Percentiles rank a stretch among this genome's conserved stretches.
Conservation (phyloP, 306 rosid genomes). For the Clitoria ternatea region DNA sequence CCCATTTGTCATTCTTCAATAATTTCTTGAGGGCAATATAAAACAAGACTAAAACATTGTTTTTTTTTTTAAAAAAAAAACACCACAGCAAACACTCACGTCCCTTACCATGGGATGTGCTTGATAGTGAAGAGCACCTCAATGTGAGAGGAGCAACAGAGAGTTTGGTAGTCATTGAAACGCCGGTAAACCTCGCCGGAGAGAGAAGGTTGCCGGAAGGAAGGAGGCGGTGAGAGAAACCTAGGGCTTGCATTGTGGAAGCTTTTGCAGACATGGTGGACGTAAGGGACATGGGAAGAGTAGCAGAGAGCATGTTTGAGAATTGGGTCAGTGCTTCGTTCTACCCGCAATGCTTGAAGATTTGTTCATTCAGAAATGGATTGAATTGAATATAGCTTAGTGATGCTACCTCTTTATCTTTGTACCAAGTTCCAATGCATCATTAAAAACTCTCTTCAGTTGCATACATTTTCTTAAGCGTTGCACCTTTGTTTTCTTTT, state of each 20-base stretch:
- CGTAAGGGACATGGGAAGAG: neutral
- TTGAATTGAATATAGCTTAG: no score
- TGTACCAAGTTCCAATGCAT: neutral
- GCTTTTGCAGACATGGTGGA: neutral
- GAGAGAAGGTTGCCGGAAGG: conserved; percentile 21
- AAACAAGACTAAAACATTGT: neutral
- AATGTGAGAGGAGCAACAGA: conserved; percentile 17
- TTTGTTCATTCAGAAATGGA: neutral
- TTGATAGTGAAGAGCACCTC: conserved; percentile 36
- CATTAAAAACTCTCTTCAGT: neutral
- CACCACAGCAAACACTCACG: neutral
- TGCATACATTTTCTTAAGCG: neutral
- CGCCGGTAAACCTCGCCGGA: conserved; percentile 23
- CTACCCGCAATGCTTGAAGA: neutral
- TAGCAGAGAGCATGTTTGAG: conserved; percentile 20
- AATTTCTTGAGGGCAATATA: neutral
- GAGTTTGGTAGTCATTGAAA: conserved; percentile 12
- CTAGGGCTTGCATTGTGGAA: conserved; percentile 19
- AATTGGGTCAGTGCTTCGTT: neutral
- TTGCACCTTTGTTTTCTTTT: neutral
- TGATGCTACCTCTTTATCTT: neutral
- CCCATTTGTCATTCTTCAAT: neutral
- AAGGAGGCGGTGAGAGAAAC: conserved; percentile 23
- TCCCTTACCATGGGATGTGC: conserved; percentile 26
- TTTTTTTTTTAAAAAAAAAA: no score